phyloP scores from a whole-genome alignment of 1,284 basidiomycete species.

The Calocybe gambosa region DNA sequence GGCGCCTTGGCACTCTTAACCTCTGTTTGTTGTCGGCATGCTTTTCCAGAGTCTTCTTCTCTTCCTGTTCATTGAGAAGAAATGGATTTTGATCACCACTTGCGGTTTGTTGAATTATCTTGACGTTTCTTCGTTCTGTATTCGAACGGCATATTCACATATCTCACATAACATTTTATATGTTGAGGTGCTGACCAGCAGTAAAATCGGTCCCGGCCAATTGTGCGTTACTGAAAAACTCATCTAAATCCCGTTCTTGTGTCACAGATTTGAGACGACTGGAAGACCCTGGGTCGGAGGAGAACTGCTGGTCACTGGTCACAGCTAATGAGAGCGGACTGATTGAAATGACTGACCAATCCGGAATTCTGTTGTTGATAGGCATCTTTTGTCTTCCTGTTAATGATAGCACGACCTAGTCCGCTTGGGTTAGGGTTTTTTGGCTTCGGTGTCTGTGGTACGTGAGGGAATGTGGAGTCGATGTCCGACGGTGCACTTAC shows the following conservation, averaged over 20 bases:
- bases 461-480: background rate
- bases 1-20: constrained; percentile 80
- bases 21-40: constrained; percentile 70
- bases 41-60: constrained; percentile 65
- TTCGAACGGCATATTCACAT: constrained; percentile 8
- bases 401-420: constrained; percentile 88
- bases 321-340: constrained; percentile 1
- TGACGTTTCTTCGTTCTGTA: constrained; percentile 86
- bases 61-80: constrained; percentile 81
- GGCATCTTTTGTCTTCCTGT: constrained; percentile 81
- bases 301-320: constrained; percentile 52
- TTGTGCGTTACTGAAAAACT: constrained; percentile 93
- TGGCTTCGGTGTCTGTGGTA: constrained; percentile 38
- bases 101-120: constrained; percentile 73
- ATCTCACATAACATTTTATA: constrained; percentile 3
- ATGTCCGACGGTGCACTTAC: constrained; percentile 5
- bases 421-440: constrained; percentile 66
- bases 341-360: constrained; percentile 47
- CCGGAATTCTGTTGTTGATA: constrained; percentile 65
- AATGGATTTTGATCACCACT: constrained; percentile 76
- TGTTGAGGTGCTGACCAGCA: constrained; percentile 57
- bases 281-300: constrained; percentile 63
- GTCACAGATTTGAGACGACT: constrained; percentile 87
- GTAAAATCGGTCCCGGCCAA: constrained; percentile 95
- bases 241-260: constrained; percentile 93